Evolutionary conservation across 768 basidiomycete species (phyloP).

Genomic region (Piloderma croceum): DNA sequence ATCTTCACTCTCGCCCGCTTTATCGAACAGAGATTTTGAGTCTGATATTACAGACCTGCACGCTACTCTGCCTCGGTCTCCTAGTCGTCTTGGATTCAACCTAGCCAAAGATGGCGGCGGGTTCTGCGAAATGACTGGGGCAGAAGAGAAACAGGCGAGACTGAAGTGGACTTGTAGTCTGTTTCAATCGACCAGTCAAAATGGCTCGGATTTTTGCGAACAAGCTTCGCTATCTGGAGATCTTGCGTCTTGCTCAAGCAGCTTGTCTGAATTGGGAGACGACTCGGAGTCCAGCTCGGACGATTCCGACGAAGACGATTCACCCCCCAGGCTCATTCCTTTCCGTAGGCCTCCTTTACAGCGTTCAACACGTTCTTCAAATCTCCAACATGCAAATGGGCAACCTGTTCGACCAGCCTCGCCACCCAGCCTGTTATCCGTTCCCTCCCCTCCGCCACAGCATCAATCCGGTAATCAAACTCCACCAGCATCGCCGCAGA

Average conservation of each 20-base stretch:
- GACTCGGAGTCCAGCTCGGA: constrained; percentile 5
- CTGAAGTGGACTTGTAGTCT: constrained; percentile 17
- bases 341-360: too few species aligned
- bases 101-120: constrained; percentile 3
- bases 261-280: constrained; percentile 9
- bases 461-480: too few species aligned
- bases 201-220: too few species aligned
- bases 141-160: not conserved
- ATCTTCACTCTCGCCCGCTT: not conserved
- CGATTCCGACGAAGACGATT: constrained; percentile 6
- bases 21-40: constrained; percentile 1
- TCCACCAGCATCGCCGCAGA: constrained; percentile 39
- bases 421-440: too few species aligned
- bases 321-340: too few species aligned
- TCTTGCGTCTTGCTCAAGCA: too few species aligned
- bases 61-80: constrained; percentile 38
- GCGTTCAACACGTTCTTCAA: too few species aligned
- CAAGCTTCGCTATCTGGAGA: too few species aligned
- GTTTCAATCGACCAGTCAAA: constrained; percentile 9
- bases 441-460: too few species aligned
- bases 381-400: too few species aligned
- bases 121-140: too few species aligned
- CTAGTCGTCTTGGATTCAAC: constrained; percentile 47
- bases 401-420: too few species aligned
- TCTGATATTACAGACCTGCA: constrained; percentile 16